Base-by-base conservation (phyloP, 768 basidiomycete genomes). In the Russula sp. region DNA sequence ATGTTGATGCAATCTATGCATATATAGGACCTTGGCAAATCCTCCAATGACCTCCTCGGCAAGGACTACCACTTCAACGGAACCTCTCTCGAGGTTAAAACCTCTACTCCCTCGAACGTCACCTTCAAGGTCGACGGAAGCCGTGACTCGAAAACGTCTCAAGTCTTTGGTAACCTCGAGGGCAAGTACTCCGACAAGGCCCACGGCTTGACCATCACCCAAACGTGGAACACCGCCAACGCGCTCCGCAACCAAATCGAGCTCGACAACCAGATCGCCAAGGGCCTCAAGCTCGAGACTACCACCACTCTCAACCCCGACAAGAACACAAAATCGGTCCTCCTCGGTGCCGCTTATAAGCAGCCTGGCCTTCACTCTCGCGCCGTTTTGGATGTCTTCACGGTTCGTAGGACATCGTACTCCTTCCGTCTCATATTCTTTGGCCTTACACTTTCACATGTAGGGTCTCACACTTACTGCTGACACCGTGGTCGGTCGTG, bases 391-490 rank as follows among this genome's bases (percentile, higher is more conserved):
- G 96, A 99, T 76, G 77, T 97, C 71, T 91, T 97, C 89, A 96
- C 92, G 88, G 94, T 94, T 63, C 63, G 79, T 71, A 57, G 9
- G 3, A 22, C 6, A 14, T 28, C 11, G 18, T 28, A 10, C n/a
- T 11, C 46, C 59, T 28, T n/a, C n/a, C 52, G 13, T 51, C 52
- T 40, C 46, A 53, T 36, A 36, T 36, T 20, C 38, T 57, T 26
- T 49, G 14, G 5, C 36, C 52, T 62, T 44, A 44, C n/a, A 32
- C 61, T 10, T 49, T 44, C 2, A 48, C 63, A 14, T 52, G 9
- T 66, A 97, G 94, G 97, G 97, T 57, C 96, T 96, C 53, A 96
- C 93, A 58, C 90, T 98, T 83, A 98, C 94, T 69, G 89, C 94
- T 57, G 97, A 99, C 78, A 84, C 92, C 66, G 97, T 96, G 71